A percentile compares a stretch with the other conserved stretches of the same genome.
Conservation (phyloP, 164 flowering plant species). For the Buxus sempervirens region DNA sequence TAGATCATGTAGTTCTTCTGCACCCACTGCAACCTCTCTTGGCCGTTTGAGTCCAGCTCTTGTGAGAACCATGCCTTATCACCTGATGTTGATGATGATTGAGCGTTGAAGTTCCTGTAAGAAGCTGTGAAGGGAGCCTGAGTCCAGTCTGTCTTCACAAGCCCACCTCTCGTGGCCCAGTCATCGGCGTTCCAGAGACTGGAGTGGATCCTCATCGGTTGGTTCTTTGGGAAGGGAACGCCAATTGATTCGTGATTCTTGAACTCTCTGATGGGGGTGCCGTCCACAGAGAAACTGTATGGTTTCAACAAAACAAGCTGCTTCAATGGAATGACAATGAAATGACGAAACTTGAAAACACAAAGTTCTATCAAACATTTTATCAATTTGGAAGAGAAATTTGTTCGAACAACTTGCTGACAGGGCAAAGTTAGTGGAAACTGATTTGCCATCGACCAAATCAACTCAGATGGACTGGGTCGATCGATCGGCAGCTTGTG, state of each 20-base stretch:
- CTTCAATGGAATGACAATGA: neutral
- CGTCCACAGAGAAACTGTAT: conserved; percentile 39
- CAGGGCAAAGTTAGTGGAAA: too few relatives aligned
- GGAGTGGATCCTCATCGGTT: conserved; percentile 35
- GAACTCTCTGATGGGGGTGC: conserved; percentile 49
- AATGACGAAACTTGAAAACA: too few relatives aligned
- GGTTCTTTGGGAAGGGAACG: conserved; percentile 37
- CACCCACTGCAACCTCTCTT: conserved; percentile 23
- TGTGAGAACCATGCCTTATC: conserved; percentile 11
- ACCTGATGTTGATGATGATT: neutral
- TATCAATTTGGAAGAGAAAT: too few relatives aligned
- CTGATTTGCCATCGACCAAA: too few relatives aligned
- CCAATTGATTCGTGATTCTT: conserved; percentile 42
- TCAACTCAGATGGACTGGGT: too few relatives aligned
- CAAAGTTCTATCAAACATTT: too few relatives aligned
- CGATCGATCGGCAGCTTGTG: too few relatives aligned
- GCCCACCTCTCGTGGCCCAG: conserved; percentile 47
- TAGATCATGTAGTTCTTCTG: conserved; percentile 33
- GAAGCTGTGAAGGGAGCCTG: conserved; percentile 41
- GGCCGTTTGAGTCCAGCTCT: conserved; percentile 14
- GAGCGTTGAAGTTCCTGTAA: conserved; percentile 30
- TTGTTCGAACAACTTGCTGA: too few relatives aligned
- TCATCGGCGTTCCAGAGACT: conserved; percentile 40
- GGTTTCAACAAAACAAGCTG: neutral
- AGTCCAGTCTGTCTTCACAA: conserved; percentile 37